phyloP scores from a whole-genome alignment of 2,329 filamentous ascomycete genomes.

The Cladorrhinum sp. region DNA sequence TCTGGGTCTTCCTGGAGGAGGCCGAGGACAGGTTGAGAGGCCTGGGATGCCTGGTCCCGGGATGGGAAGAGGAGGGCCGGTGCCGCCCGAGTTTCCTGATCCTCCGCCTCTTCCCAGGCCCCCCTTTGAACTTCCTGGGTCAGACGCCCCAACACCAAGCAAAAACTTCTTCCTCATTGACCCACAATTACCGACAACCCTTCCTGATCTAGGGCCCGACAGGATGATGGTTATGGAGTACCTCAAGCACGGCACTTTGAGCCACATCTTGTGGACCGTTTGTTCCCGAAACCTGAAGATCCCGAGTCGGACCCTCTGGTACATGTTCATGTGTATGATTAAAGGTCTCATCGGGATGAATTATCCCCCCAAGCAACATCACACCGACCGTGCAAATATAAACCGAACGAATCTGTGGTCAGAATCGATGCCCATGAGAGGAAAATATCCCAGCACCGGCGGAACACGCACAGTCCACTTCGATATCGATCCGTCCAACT shows the following conservation, averaged over 20 bases:
- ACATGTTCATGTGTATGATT: not conserved
- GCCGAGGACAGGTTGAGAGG: no score
- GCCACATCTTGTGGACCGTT: not conserved
- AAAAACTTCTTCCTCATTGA: not conserved
- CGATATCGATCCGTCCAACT: slow-evolving; percentile 4
- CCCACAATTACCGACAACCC: not conserved
- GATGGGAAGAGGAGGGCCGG: no score
- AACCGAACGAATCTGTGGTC: not conserved
- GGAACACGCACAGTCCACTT: not conserved
- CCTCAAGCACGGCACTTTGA: not conserved
- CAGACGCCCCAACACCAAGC: not conserved
- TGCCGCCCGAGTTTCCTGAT: no score
- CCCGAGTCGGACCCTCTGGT: not conserved
- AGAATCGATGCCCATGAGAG: not conserved
- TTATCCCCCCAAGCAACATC: not conserved
- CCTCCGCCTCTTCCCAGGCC: no score
- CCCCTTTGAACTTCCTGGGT: no score
- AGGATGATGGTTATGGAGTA: not conserved
- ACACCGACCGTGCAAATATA: not conserved
- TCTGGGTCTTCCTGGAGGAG: no score
- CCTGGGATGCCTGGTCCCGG: no score
- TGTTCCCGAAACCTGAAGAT: not conserved
- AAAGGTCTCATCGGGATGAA: not conserved
- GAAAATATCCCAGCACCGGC: not conserved
- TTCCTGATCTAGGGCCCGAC: not conserved